phyloP scores from a whole-genome alignment of 176 grass and related monocot genomes.

The Hyparrhenia diplandra region DNA sequence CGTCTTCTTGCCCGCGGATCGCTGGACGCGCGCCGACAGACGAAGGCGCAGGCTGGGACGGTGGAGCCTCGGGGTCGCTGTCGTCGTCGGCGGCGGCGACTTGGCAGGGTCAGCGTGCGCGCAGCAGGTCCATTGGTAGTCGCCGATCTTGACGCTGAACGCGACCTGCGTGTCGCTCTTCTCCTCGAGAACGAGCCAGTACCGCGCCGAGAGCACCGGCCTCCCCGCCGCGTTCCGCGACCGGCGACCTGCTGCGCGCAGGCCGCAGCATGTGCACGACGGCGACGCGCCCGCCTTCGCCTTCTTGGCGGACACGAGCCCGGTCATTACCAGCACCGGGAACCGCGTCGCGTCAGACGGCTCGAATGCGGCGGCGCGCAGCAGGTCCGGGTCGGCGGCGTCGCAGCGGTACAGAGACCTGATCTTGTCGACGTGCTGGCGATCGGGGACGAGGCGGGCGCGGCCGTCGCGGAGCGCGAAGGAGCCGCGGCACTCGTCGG shows the following conservation, averaged over 20 bases:
- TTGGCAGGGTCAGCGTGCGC: background rate
- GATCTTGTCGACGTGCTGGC: constrained; percentile 65
- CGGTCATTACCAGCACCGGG: constrained; percentile 65
- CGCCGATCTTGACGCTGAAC: constrained; percentile 60
- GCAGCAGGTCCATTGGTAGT: constrained; percentile 55
- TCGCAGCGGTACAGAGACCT: constrained; percentile 37
- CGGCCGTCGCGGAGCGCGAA: constrained; percentile 64
- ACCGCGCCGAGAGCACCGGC: constrained; percentile 42
- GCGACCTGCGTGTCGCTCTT: constrained; percentile 57
- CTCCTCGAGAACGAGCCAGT: constrained; percentile 75
- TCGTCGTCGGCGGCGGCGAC: background rate
- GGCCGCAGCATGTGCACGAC: constrained; percentile 23
- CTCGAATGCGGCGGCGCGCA: constrained; percentile 36
- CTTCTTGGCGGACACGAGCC: constrained; percentile 39
- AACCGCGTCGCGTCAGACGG: constrained; percentile 30
- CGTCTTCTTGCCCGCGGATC: constrained; percentile 18
- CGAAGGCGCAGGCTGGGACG: constrained; percentile 23
- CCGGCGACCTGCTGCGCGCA: background rate
- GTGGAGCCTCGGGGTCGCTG: background rate
- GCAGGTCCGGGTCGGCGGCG: constrained; percentile 36
- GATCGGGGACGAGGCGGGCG: constrained; percentile 48
- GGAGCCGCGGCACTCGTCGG: constrained; percentile 75
- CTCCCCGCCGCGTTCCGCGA: background rate
- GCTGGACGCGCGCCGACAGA: constrained; percentile 6
- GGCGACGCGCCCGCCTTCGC: constrained; percentile 4